Percentiles rank a stretch among this genome's conserved stretches.
These are phyloP conservation scores for Trichoderma sp. DNA, from an alignment of 2,329 filamentous ascomycete species.

Conservation along the genomic window DNA sequence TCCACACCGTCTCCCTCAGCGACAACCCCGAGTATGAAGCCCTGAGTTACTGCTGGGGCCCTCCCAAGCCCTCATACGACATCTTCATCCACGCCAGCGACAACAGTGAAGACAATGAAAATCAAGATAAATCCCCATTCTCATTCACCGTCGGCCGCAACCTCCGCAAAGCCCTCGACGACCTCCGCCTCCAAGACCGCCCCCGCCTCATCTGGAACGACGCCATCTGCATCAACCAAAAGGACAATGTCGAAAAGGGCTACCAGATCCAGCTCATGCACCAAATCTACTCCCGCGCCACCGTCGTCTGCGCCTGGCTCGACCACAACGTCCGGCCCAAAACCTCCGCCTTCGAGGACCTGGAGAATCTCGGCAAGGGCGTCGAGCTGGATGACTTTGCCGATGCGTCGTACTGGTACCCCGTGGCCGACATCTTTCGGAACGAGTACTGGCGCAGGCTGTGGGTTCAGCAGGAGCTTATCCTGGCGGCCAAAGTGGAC, in stretches of 20 bases:
- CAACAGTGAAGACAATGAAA: background rate
- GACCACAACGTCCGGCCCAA: constrained; percentile 3
- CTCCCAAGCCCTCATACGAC: background rate
- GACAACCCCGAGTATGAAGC: background rate
- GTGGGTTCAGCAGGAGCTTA: constrained; percentile 4
- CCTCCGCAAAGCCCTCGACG: constrained; percentile 6
- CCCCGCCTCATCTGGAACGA: constrained; percentile 22
- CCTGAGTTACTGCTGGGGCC: background rate
- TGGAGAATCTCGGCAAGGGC: background rate
- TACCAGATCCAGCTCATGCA: constrained; percentile 26
- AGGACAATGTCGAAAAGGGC: constrained; percentile 16
- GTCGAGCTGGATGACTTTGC: background rate
- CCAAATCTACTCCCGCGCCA: constrained; percentile 6
- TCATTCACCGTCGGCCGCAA: background rate
- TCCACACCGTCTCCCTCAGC: background rate
- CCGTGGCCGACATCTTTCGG: constrained; percentile 3
- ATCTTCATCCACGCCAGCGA: background rate
- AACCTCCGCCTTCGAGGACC: background rate
- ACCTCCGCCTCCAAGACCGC: background rate
- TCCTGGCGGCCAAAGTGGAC: background rate
- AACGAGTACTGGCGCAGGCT: constrained; percentile 3
- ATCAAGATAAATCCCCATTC: background rate
- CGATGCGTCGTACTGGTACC: background rate
- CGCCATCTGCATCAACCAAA: constrained; percentile 28
- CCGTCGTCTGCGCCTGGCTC: constrained; percentile 5